These are phyloP conservation scores for Coemansia reversa DNA, from an alignment of 192 early-diverging fungal genomes.

Conservation along the genomic window DNA sequence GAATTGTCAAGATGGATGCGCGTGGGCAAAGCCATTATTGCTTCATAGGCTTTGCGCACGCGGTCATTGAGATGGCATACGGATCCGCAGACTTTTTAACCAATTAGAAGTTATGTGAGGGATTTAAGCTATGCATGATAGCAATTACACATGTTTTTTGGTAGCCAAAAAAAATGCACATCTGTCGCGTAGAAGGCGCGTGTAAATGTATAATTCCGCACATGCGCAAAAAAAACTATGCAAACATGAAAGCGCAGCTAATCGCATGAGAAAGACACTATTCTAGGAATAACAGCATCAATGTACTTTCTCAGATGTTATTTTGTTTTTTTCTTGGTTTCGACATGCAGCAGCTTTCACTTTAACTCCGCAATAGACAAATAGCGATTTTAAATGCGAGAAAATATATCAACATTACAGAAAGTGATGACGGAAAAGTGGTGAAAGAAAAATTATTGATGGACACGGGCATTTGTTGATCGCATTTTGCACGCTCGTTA, in stretches of 20 bases:
- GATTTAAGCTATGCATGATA: background rate
- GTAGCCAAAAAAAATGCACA: background rate
- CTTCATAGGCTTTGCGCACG: background rate
- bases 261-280: background rate
- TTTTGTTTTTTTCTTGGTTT: background rate
- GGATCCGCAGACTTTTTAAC: background rate
- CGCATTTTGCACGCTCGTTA: background rate
- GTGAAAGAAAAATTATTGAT: background rate
- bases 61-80: background rate
- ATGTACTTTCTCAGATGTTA: background rate
- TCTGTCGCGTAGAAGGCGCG: background rate
- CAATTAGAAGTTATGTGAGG: background rate
- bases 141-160: background rate
- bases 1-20: background rate
- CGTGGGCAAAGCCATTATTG: background rate
- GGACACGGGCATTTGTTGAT: background rate
- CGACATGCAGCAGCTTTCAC: background rate
- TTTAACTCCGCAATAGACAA: background rate
- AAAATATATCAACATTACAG: background rate
- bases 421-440: background rate
- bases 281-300: background rate
- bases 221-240: background rate
- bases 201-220: background rate
- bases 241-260: background rate
- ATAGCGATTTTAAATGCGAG: background rate